A percentile compares a stretch with the other conserved stretches of the same genome.
Evolutionary conservation across 176 grass and related monocot genomes (phyloP).

Genomic region (Cocos nucifera): DNA sequence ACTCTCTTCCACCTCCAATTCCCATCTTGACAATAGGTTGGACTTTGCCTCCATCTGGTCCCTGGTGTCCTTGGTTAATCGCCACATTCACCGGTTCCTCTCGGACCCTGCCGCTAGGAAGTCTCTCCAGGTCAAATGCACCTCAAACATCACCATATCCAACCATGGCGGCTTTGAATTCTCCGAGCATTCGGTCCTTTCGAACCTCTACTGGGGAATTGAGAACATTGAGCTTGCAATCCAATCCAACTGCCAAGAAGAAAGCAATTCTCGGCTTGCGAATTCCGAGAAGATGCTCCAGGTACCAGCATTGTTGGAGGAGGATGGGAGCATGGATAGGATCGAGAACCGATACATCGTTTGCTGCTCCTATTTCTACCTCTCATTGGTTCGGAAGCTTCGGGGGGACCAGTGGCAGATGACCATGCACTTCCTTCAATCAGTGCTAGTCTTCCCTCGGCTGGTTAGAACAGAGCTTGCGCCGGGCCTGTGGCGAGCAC

Average conservation of each 20-base stretch:
- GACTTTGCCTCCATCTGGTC: conserved; percentile 30
- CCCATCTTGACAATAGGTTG: not conserved
- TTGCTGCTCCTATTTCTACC: conserved; percentile 84
- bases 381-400: conserved; percentile 51
- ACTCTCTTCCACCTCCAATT: not conserved
- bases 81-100: conserved; percentile 47
- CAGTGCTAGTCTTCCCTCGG: conserved; percentile 36
- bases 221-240: conserved; percentile 27
- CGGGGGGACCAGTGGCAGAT: conserved; percentile 79
- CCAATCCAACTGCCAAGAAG: not conserved
- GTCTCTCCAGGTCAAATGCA: conserved; percentile 23
- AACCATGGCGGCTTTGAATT: conserved; percentile 3
- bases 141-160: conserved; percentile 15
- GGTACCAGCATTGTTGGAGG: conserved; percentile 65
- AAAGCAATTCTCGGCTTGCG: conserved; percentile 12
- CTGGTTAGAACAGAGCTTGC: conserved; percentile 46
- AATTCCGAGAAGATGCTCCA: conserved; percentile 69
- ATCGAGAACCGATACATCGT: conserved; percentile 54
- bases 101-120: conserved; percentile 28
- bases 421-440: conserved; percentile 84
- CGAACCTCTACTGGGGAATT: conserved; percentile 46
- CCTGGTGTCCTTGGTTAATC: conserved; percentile 45
- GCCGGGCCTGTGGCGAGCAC: conserved; percentile 51
- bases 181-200: conserved; percentile 41
- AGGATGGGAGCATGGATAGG: conserved; percentile 55